Evolutionary conservation across 1,284 basidiomycete species (phyloP).

Genomic region (Lentinus polychrous): DNA sequence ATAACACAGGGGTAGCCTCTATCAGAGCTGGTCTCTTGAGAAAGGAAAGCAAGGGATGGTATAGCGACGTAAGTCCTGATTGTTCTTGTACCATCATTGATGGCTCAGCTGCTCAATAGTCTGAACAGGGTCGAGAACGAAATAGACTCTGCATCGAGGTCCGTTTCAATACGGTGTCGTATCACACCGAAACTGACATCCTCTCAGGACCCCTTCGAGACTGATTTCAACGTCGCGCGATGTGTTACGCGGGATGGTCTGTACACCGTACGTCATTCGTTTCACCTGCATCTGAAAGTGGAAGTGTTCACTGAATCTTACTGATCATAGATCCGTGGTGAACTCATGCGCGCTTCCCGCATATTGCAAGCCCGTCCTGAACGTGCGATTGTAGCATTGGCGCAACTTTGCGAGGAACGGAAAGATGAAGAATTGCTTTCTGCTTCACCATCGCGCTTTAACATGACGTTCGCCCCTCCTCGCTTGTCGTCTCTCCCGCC

Average conservation of each 20-base stretch:
- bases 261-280: constrained; percentile 64
- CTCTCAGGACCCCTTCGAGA: constrained; percentile 89
- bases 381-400: constrained; percentile 72
- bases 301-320: constrained; percentile 1
- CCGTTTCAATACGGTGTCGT: constrained; percentile 12
- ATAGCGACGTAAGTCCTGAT: constrained; percentile 66
- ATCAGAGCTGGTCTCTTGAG: constrained; percentile 85
- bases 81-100: too few species aligned
- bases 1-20: constrained; percentile 88
- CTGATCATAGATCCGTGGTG: constrained; percentile 83
- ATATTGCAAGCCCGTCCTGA: constrained; percentile 76
- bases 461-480: constrained; percentile 37
- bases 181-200: constrained; percentile 11
- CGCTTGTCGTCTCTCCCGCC: constrained; percentile 51
- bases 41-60: constrained; percentile 92
- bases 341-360: constrained; percentile 94
- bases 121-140: constrained; percentile 69
- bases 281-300: background rate
- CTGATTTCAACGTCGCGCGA: constrained; percentile 90
- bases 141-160: constrained; percentile 95
- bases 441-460: constrained; percentile 38
- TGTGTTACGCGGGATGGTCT: constrained; percentile 96
- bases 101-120: constrained; percentile 13
- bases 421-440: constrained; percentile 49
- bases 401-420: constrained; percentile 80